Base-by-base conservation (phyloP, 495 filamentous ascomycete species). In the Parachaetomium inaequale region DNA sequence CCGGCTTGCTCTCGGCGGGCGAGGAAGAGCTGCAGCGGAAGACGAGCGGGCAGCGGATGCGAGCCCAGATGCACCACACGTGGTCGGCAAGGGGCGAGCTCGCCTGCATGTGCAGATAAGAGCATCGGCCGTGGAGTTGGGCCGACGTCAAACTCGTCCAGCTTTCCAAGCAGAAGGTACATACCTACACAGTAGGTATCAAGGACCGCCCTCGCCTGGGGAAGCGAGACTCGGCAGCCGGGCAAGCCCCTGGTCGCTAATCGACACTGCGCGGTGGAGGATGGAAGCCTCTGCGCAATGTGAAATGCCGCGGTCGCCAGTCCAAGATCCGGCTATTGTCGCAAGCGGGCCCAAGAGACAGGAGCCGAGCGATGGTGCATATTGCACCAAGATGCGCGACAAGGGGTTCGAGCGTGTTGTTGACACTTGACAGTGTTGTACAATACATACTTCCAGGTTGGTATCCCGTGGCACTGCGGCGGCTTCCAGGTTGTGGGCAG, bases 311-410 rank as follows among this genome's bases (percentile, higher is more conserved):
- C 19, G 7, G 17, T 7, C n/a, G n/a, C n/a, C 5, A 34, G 32
- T 34, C 32, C 11, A 11, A 34, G 51, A 12, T 28, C 32, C 31
- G 51, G 31, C 23, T 32, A 54, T 54, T 54, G 31, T 54, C 23
- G 14, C 53, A 55, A 25, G 56, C 29, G 25, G 49, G 58, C 58
- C 58, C 58, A 53, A 25, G n/a, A 17, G 19, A 43, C 47, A 34
- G 58, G 58, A 60, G 47, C 58, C 58, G 53, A 54, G 51, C 51
- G 19, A 12, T 14, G 19, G n/a, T n/a, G 28, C 49, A 52, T 19
- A 32, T 11, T 7, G 47, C 25, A 15, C 4, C 21, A 7, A 31
- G 25, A 49, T 2, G 12, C 15, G 46, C 23, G 25, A 49, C 46
- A 28, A 28, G 46, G 46, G 23, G 7, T n/a, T n/a, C n/a, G n/a